Evolutionary conservation across 495 filamentous ascomycete species (phyloP).

Genomic region (Jackrogersella multiformis): DNA sequence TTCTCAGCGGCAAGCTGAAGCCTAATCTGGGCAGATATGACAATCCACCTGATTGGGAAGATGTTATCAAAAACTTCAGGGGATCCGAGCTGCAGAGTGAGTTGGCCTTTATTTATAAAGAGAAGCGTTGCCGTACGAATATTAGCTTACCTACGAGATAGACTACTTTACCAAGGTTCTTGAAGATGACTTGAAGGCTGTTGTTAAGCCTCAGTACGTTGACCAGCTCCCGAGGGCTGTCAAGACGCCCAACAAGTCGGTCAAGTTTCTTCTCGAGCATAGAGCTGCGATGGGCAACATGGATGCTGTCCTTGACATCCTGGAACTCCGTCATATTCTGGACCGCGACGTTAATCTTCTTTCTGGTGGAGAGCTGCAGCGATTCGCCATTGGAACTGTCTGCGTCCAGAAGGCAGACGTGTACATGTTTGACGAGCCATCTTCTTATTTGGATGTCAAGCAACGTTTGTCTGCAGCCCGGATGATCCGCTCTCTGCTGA

Average conservation of each 20-base stretch:
- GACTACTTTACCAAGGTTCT: constrained; percentile 99
- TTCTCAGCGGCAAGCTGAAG: constrained; percentile 97
- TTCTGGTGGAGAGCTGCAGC: constrained; percentile 96
- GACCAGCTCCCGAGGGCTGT: constrained; percentile 96
- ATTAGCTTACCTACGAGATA: constrained; percentile 45
- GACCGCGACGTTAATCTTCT: constrained; percentile 88
- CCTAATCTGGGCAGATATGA: constrained; percentile 95
- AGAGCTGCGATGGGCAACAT: constrained; percentile 81
- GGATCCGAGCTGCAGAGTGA: constrained; percentile 96
- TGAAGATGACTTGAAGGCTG: constrained; percentile 94
- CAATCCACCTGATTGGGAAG: constrained; percentile 98
- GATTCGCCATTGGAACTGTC: constrained; percentile 94
- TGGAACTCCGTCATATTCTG: constrained; percentile 86
- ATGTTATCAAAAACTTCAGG: constrained; percentile 97
- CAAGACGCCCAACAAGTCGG: constrained; percentile 76
- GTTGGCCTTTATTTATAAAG: constrained; percentile 34
- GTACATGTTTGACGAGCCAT: constrained; percentile 99
- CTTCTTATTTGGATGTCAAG: constrained; percentile 94
- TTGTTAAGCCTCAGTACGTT: constrained; percentile 99
- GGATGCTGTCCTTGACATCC: constrained; percentile 81
- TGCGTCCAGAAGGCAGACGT: constrained; percentile 97
- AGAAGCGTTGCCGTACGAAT: neutral
- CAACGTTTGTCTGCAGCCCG: constrained; percentile 92
- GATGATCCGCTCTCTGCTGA: constrained; percentile 87
- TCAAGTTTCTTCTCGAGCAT: constrained; percentile 77